Evolutionary conservation across 805 yeast species (phyloP), one percentile per base, ranked within the genome.

Genomic region (Saturnispora gosingensis): DNA sequence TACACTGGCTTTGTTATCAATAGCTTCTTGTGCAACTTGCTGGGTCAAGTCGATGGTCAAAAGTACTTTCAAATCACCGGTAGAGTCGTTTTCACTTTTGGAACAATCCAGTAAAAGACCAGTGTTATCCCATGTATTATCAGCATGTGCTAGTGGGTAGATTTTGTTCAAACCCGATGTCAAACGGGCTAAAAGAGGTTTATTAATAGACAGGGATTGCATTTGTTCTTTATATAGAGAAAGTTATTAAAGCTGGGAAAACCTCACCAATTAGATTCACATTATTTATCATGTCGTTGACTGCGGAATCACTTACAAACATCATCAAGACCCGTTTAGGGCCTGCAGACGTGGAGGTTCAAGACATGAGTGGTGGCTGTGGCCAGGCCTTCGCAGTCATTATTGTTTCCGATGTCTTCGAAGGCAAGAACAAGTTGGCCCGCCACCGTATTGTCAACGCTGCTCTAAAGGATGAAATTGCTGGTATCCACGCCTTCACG

Each of bases 321-420:
- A 67, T 74, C 25, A 82, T 85, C 48, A 69, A 72, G 44, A 75
- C 75, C 16, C 66, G 84, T 42, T 74, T 86, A n/a, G 69, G 71
- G 22, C 88, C 93, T 9, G 53, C 61, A 0, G 78, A 83, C 54
- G 88, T 82, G 10, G 84, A 82, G 59, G 89, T 87, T 6, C 83
- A 78, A 54, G 95, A 87, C 58, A 77, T 81, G 73, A 81, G 83
- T 10, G 95, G 95, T 15, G 99, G 99, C 1, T 93, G 99, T 69
- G 99, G 99, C 5, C 97, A 91, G 67, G 96, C 98, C 2, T 91
- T 90, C 67, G 96, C 95, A 38, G 96, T 89, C 34, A 77, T 87
- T 6, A 90, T 95, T 27, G 96, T 93, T 9, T 71, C 73, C 68
- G 75, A 80, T 44, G 62, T 72, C 22, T 93, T 95, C 66, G 67